Evolutionary conservation across 108 stramenopile species (phyloP), one percentile per base, ranked within the genome.

Genomic region (Ochromonas danica): DNA sequence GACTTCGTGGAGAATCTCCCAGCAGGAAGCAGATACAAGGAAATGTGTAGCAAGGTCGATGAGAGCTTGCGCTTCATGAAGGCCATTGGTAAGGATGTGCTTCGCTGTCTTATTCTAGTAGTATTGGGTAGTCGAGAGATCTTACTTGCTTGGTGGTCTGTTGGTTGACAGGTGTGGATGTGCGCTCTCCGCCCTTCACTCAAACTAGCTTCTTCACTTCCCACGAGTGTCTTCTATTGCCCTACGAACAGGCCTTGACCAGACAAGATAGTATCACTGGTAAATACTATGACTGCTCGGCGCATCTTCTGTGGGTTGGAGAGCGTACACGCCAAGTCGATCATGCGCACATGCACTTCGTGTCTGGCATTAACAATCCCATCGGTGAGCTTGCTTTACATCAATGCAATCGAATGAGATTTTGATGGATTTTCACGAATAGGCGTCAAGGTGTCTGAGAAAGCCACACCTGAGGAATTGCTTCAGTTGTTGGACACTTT

Each of bases 231-330:
- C 88, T 99, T 33, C 93, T 97, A 45, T 89, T 99, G 40, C 94
- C 93, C 14, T 99, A 97, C 88, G 98, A 99, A 86, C 87, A 96
- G 88, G 96, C 96, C 22, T 86, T 97, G 82, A 98, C 98, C 43
- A 90, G 97, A 39, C 81, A 91, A 80, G 97, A 97, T 85, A 95
- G 94, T n/a, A 94, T 91, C 43, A 95, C 95, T 0, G 96, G 82
- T 71, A 42, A 17, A 28, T 31, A 17, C 10, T 25, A 35, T 62
- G 3, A 14, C 35, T 28, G 6, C 85, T 95, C 95, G 33, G 93
- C 96, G 0, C 96, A 97, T 89, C 94, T 99, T 92, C 89, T 99
- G 41, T 99, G 98, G 97, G 93, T 98, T 35, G 98, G 98, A 57
- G 98, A 98, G 84, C 93, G 98, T 70, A 99, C 98, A 39, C 91